Percentiles rank a stretch among this genome's conserved stretches.
Conservation (phyloP, 257 asterid genomes). For the Linderniella brevidens region DNA sequence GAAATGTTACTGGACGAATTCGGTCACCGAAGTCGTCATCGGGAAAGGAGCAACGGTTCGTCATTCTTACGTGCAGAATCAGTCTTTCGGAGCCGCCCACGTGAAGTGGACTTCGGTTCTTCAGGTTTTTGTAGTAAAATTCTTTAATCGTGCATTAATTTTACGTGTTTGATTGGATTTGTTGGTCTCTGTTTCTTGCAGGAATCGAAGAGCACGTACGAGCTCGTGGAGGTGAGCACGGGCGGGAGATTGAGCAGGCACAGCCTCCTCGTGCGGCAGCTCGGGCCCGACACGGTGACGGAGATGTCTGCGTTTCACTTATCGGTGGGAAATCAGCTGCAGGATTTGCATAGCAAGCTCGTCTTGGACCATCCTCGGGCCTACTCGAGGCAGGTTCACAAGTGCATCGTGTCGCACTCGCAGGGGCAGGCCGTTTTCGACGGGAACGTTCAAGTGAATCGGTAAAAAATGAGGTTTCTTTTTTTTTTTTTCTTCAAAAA, state of each 20-base stretch:
- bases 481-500: too few species aligned
- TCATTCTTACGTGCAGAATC: slow-evolving; percentile 73
- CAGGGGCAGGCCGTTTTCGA: slow-evolving; percentile 79
- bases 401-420: slow-evolving; percentile 90
- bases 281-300: slow-evolving; percentile 65
- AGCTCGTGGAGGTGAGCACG: slow-evolving; percentile 68
- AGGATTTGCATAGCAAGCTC: slow-evolving; percentile 75
- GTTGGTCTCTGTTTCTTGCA: slow-evolving; percentile 13
- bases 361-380: slow-evolving; percentile 86
- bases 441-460: slow-evolving; percentile 83
- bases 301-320: slow-evolving; percentile 77
- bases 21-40: slow-evolving; percentile 54
- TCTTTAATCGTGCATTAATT: too few species aligned
- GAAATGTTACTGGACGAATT: slow-evolving; percentile 66
- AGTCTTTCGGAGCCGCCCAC: slow-evolving; percentile 70
- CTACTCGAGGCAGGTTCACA: slow-evolving; percentile 70
- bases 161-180: slow-evolving; percentile 1
- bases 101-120: slow-evolving; percentile 83
- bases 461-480: slow-evolving; percentile 22
- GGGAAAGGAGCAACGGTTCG: slow-evolving; percentile 64
- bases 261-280: slow-evolving; percentile 74
- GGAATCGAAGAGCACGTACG: slow-evolving; percentile 54
- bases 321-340: slow-evolving; percentile 58
- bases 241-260: slow-evolving; percentile 92
- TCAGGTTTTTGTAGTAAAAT: slow-evolving; percentile 31